Evolutionary conservation across 202 grass and related monocot species (phyloP).

Genomic region (Setaria viridis): DNA sequence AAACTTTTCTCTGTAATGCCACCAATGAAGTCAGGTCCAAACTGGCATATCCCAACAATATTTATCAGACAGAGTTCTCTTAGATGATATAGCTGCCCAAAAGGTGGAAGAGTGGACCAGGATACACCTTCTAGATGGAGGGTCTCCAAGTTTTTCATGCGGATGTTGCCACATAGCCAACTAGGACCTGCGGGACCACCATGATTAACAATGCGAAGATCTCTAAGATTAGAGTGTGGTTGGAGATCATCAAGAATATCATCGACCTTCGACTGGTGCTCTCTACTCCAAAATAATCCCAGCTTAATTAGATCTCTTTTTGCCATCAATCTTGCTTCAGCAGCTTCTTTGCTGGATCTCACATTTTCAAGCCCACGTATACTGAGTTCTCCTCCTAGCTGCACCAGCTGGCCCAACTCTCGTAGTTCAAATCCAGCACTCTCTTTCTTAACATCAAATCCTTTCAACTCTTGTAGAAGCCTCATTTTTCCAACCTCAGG

Average conservation of each 20-base stretch:
- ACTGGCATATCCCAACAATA: not conserved
- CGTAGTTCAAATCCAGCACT: not conserved
- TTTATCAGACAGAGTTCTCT: not conserved
- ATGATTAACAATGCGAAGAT: not conserved
- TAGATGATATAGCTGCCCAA: not conserved
- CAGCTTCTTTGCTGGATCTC: slow-evolving; percentile 9
- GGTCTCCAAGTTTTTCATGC: not conserved
- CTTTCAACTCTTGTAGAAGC: not conserved
- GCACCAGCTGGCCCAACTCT: not conserved
- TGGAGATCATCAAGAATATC: slow-evolving; percentile 4
- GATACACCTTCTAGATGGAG: not conserved
- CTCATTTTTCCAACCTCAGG: slow-evolving; percentile 17
- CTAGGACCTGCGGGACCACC: not conserved
- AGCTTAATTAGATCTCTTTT: not conserved
- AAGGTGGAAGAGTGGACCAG: slow-evolving; percentile 31
- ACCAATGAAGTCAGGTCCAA: not conserved
- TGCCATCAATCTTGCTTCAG: not conserved
- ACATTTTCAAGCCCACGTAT: slow-evolving; percentile 22
- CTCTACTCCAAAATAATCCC: not conserved
- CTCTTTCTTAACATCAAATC: slow-evolving; percentile 17
- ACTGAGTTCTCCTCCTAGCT: slow-evolving; percentile 1
- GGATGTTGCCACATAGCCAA: not conserved
- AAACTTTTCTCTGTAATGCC: not conserved
- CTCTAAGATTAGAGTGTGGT: slow-evolving; percentile 14
- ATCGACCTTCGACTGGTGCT: not conserved